Percentiles rank a stretch among this genome's conserved stretches.
phyloP scores from a whole-genome alignment of 345 rosid genomes.

The Salix brachista region DNA sequence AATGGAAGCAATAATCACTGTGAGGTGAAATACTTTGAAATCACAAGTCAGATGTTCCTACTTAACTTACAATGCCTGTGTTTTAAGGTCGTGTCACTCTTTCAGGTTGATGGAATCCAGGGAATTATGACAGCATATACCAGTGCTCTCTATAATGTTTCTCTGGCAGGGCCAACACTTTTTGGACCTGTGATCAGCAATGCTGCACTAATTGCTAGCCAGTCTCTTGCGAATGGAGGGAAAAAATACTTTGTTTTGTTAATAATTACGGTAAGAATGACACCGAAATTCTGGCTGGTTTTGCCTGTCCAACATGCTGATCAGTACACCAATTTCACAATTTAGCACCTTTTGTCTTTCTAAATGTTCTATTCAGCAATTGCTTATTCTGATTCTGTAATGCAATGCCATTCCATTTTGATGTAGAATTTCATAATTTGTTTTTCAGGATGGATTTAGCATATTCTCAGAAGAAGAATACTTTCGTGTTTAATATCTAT shows the following conservation, averaged over 20 bases:
- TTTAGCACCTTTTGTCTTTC: not conserved
- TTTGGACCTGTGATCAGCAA: slow-evolving; percentile 78
- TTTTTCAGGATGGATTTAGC: not conserved
- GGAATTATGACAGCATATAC: slow-evolving; percentile 81
- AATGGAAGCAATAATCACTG: slow-evolving; percentile 77
- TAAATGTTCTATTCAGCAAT: not conserved
- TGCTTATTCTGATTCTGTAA: not conserved
- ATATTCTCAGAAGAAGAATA: not conserved
- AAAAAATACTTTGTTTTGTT: slow-evolving; percentile 67
- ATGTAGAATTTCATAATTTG: not conserved
- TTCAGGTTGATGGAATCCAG: slow-evolving; percentile 83
- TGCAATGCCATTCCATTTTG: not conserved
- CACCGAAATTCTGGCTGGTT: not conserved
- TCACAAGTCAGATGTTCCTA: not conserved
- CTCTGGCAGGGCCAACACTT: slow-evolving; percentile 94
- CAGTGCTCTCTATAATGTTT: slow-evolving; percentile 78
- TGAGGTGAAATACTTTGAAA: slow-evolving; percentile 46
- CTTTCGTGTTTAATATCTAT: not conserved
- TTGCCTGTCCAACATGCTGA: not conserved
- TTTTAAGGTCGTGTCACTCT: slow-evolving; percentile 13
- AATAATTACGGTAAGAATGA: slow-evolving; percentile 75
- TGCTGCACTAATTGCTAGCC: slow-evolving; percentile 68
- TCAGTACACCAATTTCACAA: not conserved
- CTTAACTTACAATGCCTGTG: slow-evolving; percentile 1
- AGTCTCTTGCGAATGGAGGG: slow-evolving; percentile 59